Evolutionary conservation across 164 flowering plant genomes (phyloP), one percentile per base, ranked within the genome.

Genomic region (Chimonanthus praecox): DNA sequence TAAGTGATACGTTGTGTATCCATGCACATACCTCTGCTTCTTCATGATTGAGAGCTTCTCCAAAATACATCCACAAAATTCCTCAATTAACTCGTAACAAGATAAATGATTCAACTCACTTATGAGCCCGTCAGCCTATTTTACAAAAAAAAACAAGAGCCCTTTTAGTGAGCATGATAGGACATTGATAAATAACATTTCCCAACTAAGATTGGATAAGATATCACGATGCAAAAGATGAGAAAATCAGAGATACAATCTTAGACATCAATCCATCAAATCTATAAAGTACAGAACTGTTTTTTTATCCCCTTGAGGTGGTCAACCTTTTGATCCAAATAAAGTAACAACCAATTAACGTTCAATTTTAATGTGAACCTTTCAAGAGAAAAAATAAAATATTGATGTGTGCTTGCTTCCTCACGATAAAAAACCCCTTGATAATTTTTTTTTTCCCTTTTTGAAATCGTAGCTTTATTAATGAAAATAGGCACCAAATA

Each of bases 31-130:
- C 68, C 68, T 44, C 5, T 46, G 68, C 68, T 66, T 66, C 45
- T 44, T 44, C 68, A 66, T 66, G 68, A 15, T 13, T 44, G 68
- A 45, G 47, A 66, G 68, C 68, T 66, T 44, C 68, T 45, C 68
- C 68, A 66, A 66, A 66, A 66, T 66, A 45, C 68, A 46, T 6
- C 15, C 49, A 44, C 68, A 66, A 44, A 66, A 66, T 66, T 65
- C 48, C 46, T 66, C 68, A 44, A 66, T 66, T 45, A 66, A 45
- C 48, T 66, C 68, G 45, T 66, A 66, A 44, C 68, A 66, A 44
- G 46, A 44, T 33, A 45, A 44, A 33, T 66, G 68, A n/a, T 66
- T 15, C 47, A 66, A 16, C 68, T 66, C 68, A 3, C 6, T 43
- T 45, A 66, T 66, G 47, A 66, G 68, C 11, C 68, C 68, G 9